A percentile compares a stretch with the other conserved stretches of the same genome.
phyloP scores from a whole-genome alignment of 1,284 basidiomycete genomes.

The Apiotrichum veenhuisii region DNA sequence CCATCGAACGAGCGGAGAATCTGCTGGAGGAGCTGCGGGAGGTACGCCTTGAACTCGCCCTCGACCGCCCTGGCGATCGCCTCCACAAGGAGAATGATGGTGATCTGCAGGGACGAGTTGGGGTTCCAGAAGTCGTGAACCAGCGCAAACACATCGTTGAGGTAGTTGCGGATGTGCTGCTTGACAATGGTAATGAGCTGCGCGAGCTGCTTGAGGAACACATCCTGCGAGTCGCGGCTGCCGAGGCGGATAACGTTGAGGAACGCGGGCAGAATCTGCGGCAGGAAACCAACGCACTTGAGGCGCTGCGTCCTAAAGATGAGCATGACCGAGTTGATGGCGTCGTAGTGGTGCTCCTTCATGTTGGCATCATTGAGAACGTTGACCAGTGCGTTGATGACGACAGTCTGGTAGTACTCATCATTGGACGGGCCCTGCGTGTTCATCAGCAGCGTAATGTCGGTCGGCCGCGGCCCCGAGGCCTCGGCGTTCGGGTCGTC shows the following conservation, averaged over 20 bases:
- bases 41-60: conserved; percentile 95
- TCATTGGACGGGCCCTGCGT: conserved; percentile 64
- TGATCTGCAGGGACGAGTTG: conserved; percentile 77
- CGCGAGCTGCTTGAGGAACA: conserved; percentile 93
- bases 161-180: conserved; percentile 92
- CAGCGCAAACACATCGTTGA: conserved; percentile 73
- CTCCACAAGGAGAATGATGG: conserved; percentile 90
- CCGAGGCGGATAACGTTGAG: conserved; percentile 81
- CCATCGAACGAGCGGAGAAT: conserved; percentile 86
- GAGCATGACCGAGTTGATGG: conserved; percentile 98
- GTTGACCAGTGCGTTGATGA: conserved; percentile 81
- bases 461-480: conserved; percentile 53
- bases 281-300: conserved; percentile 92
- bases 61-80: conserved; percentile 92
- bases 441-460: conserved; percentile 58
- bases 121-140: conserved; percentile 84
- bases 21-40: conserved; percentile 87
- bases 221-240: conserved; percentile 76
- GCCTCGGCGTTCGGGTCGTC: conserved; percentile 61
- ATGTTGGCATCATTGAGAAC: conserved; percentile 87
- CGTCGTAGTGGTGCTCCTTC: conserved; percentile 80
- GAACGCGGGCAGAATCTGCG: conserved; percentile 97
- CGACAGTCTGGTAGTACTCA: conserved; percentile 97
- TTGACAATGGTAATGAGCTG: conserved; percentile 96
- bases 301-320: conserved; percentile 98